These are phyloP conservation scores for Pseudogymnoascus sp. DNA, from an alignment of 2,329 filamentous ascomycete genomes.

Conservation along the genomic window DNA sequence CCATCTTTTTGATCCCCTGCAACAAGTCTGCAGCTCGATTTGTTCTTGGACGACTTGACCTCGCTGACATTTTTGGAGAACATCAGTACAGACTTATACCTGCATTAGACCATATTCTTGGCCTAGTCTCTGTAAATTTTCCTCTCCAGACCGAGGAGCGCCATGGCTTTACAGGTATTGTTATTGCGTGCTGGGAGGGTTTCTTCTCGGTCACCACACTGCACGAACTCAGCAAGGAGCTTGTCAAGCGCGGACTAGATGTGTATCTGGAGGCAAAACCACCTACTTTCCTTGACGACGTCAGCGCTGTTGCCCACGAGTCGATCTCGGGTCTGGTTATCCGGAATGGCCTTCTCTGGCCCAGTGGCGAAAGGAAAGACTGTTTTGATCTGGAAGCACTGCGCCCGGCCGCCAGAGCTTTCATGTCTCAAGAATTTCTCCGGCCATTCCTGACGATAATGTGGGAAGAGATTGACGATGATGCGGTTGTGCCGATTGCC, in stretches of 20 bases:
- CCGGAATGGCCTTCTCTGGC: conserved; percentile 36
- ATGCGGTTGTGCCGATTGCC: conserved; percentile 23
- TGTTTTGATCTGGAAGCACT: conserved; percentile 34
- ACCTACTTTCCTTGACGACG: conserved; percentile 22
- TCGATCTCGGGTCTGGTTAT: conserved; percentile 33
- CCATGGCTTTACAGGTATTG: conserved; percentile 15
- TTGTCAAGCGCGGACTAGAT: conserved; percentile 20
- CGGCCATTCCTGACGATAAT: conserved; percentile 27
- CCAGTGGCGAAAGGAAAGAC: conserved; percentile 34
- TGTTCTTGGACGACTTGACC: conserved; percentile 17
- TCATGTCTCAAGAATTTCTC: conserved; percentile 24
- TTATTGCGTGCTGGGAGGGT: conserved; percentile 21
- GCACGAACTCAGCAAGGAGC: conserved; percentile 16
- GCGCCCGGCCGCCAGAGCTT: conserved; percentile 23
- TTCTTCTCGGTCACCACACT: conserved; percentile 18
- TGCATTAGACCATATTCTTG: conserved; percentile 7
- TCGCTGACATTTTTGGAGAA: conserved; percentile 13
- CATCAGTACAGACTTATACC: conserved; percentile 4
- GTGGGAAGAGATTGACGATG: conserved; percentile 27
- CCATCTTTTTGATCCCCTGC: conserved; percentile 22
- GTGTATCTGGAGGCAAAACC: conserved; percentile 23
- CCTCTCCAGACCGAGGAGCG: conserved; percentile 15
- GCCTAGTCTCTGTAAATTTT: conserved; percentile 11
- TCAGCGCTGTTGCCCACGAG: conserved; percentile 16
- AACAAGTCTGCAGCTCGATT: too few species aligned